Conservation (phyloP, 768 basidiomycete genomes). For the Jaapia argillacea region DNA sequence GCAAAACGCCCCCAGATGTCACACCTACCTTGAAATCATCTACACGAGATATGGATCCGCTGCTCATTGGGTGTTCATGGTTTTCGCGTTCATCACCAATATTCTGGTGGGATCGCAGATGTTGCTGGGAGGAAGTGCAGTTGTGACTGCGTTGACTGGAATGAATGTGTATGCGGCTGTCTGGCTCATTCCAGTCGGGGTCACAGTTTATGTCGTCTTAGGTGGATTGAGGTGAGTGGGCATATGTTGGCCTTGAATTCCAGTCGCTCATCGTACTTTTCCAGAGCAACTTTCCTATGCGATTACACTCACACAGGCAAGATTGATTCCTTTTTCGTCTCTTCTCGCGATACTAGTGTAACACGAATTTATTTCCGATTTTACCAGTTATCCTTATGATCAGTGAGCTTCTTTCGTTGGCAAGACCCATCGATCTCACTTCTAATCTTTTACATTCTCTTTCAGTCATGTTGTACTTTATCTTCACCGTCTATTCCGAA, state of each 20-base stretch:
- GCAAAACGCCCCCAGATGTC: slow-evolving; percentile 7
- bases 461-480: background rate
- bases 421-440: too few relatives aligned
- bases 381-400: too few relatives aligned
- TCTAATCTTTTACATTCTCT: slow-evolving; percentile 17
- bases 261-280: background rate
- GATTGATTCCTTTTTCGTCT: background rate
- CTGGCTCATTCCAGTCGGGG: slow-evolving; percentile 30
- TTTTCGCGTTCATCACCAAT: slow-evolving; percentile 7
- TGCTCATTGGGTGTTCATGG: slow-evolving; percentile 8
- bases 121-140: slow-evolving; percentile 24
- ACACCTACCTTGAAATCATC: slow-evolving; percentile 7
- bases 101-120: slow-evolving; percentile 9
- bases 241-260: background rate
- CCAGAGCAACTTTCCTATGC: background rate
- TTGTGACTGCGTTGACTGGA: slow-evolving; percentile 28
- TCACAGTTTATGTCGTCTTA: slow-evolving; percentile 25
- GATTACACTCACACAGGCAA: background rate
- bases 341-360: too few relatives aligned
- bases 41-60: slow-evolving; percentile 6
- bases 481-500: slow-evolving; percentile 15
- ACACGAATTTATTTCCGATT: too few relatives aligned
- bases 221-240: slow-evolving; percentile 11
- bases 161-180: slow-evolving; percentile 28
- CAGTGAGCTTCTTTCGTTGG: too few relatives aligned